Conservation (phyloP, 208 protist genomes). For the Porcisia hertigi region DNA sequence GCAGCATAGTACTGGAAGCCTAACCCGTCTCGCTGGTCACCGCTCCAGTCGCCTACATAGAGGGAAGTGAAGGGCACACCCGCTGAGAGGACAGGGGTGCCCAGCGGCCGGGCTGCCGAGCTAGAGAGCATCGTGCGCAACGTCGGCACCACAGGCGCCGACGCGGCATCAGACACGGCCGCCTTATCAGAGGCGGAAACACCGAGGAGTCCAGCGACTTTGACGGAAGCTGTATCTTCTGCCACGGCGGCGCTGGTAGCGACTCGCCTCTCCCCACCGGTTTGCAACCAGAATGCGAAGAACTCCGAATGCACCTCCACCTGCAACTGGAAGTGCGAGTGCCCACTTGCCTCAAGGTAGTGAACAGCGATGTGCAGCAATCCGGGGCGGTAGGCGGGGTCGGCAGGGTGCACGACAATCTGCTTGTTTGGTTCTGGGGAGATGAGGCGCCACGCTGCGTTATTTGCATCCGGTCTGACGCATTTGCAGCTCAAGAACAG, state of each 20-base stretch:
- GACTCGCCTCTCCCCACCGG: constrained; percentile 12
- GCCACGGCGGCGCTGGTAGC: neutral
- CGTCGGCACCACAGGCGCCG: constrained; percentile 1
- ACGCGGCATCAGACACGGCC: neutral
- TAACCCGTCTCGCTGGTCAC: constrained; percentile 59
- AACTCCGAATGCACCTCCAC: constrained; percentile 42
- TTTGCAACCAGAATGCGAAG: constrained; percentile 51
- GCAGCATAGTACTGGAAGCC: constrained; percentile 75
- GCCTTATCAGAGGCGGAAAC: neutral
- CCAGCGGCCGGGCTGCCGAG: constrained; percentile 1
- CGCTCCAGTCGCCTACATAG: constrained; percentile 79
- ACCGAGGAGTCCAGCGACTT: neutral
- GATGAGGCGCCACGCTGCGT: constrained; percentile 75
- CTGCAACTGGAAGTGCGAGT: constrained; percentile 67
- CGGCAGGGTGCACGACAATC: constrained; percentile 75
- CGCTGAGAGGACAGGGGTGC: neutral
- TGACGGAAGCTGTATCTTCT: neutral
- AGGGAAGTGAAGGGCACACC: constrained; percentile 41
- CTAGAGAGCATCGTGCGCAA: constrained; percentile 2
- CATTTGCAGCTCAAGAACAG: constrained; percentile 75
- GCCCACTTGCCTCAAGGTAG: constrained; percentile 76
- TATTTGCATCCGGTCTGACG: constrained; percentile 61
- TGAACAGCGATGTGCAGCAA: constrained; percentile 68
- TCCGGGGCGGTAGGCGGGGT: constrained; percentile 57
- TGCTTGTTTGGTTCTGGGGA: constrained; percentile 75